phyloP scores from a whole-genome alignment of 441 rosid species.

The Populus tomentosa region DNA sequence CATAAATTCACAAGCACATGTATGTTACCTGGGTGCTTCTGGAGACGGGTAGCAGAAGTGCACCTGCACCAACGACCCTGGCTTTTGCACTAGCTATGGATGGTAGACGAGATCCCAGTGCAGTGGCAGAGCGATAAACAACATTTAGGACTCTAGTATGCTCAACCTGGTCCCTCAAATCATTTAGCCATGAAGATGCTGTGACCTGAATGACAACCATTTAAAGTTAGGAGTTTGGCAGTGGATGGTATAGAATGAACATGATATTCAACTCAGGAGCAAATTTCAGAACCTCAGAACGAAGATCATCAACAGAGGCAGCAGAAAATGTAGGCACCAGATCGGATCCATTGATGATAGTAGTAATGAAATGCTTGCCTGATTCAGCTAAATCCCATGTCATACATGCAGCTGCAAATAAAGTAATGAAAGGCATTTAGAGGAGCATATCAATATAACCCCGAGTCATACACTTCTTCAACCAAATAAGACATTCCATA shows the following conservation, averaged over 20 bases:
- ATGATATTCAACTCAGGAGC: background rate
- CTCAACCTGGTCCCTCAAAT: constrained; percentile 88
- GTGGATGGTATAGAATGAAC: background rate
- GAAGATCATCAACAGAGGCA: constrained; percentile 86
- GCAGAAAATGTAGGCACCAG: constrained; percentile 93
- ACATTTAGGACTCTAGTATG: constrained; percentile 78
- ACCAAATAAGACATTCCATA: background rate
- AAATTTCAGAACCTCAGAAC: constrained; percentile 61
- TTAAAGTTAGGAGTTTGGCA: background rate
- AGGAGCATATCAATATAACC: background rate
- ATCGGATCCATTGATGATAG: constrained; percentile 87
- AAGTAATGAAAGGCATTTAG: constrained; percentile 22
- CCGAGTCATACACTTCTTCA: background rate
- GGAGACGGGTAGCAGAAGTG: constrained; percentile 82
- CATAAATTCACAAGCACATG: background rate
- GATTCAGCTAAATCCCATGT: constrained; percentile 99
- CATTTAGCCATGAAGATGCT: constrained; percentile 93
- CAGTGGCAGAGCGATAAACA: constrained; percentile 92
- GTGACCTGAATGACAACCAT: constrained; percentile 55
- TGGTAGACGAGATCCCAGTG: constrained; percentile 87
- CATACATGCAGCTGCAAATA: constrained; percentile 89
- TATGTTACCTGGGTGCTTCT: constrained; percentile 74
- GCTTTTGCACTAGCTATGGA: constrained; percentile 93
- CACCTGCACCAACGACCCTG: constrained; percentile 92
- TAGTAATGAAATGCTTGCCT: constrained; percentile 79